These are phyloP conservation scores for Aspergillus sclerotiicarbonarius DNA, from an alignment of 495 filamentous ascomycete species.

Conservation along the genomic window DNA sequence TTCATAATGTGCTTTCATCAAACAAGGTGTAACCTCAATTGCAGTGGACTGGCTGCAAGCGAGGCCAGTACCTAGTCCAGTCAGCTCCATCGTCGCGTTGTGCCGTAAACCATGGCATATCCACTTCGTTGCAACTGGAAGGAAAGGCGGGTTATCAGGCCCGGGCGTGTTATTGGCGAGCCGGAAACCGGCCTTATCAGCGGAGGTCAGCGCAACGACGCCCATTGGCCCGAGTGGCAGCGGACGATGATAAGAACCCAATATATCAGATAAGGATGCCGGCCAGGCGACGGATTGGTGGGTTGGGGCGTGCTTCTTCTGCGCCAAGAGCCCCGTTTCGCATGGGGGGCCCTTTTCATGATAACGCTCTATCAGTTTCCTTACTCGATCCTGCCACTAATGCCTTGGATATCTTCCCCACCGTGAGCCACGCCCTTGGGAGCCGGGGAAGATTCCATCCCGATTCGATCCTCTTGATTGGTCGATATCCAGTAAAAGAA, in stretches of 20 bases:
- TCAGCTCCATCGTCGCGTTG: not conserved
- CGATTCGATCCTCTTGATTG: not conserved
- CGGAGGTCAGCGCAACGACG: constrained; percentile 4
- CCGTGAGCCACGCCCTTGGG: not conserved
- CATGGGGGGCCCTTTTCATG: not conserved
- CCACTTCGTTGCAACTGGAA: too few species aligned
- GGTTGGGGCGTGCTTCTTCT: not conserved
- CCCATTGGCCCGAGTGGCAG: not conserved
- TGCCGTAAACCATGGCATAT: too few species aligned
- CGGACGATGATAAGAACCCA: constrained; percentile 1
- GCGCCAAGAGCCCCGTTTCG: constrained; percentile 1
- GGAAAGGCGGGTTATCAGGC: not conserved
- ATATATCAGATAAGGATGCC: not conserved
- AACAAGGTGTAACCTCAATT: not conserved
- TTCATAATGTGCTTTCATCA: constrained; percentile 1
- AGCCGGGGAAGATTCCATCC: not conserved
- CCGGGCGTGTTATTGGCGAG: constrained; percentile 1
- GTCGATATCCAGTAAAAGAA: not conserved
- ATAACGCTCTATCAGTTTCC: not conserved
- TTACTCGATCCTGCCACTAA: constrained; percentile 12
- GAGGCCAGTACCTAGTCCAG: not conserved
- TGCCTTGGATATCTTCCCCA: constrained; percentile 3
- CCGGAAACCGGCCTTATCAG: constrained; percentile 11
- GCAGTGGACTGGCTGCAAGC: not conserved
- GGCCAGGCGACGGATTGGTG: not conserved